These are phyloP conservation scores for Sporothrix brasiliensis DNA, from an alignment of 2,329 filamentous ascomycete species.

Conservation along the genomic window DNA sequence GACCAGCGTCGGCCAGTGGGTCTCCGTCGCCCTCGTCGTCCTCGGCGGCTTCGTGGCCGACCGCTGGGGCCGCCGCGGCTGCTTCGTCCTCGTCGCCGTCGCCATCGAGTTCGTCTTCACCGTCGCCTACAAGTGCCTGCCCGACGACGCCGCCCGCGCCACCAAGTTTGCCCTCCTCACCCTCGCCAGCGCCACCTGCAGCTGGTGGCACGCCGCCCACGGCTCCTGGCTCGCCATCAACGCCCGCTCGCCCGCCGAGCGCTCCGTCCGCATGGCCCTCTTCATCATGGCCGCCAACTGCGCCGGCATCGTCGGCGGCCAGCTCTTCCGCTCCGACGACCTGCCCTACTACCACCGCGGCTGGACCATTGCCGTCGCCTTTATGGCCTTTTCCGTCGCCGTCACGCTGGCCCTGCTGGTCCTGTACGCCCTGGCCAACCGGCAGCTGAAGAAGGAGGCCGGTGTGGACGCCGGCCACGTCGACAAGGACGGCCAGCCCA, in stretches of 20 bases:
- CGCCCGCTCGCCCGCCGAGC: conserved; percentile 3
- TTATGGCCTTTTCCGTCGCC: conserved; percentile 28
- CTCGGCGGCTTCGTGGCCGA: conserved; percentile 30
- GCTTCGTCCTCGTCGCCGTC: conserved; percentile 31
- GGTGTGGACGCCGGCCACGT: not conserved
- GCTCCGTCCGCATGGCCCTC: conserved; percentile 39
- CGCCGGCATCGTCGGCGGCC: conserved; percentile 62
- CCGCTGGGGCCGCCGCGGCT: conserved; percentile 34
- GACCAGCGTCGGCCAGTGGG: conserved; percentile 58
- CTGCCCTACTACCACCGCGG: conserved; percentile 55
- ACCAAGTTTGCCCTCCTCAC: conserved; percentile 35
- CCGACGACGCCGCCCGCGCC: conserved; percentile 25
- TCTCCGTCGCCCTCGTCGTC: conserved; percentile 49
- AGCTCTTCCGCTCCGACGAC: conserved; percentile 61
- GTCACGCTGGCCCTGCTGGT: conserved; percentile 12
- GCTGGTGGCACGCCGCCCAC: conserved; percentile 37
- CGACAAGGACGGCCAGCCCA: conserved; percentile 18
- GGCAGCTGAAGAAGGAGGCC: not conserved
- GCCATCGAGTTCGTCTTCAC: conserved; percentile 35
- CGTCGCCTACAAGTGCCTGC: conserved; percentile 36
- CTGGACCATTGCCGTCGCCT: conserved; percentile 39
- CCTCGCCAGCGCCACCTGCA: conserved; percentile 35
- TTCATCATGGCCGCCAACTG: conserved; percentile 66
- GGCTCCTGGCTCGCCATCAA: conserved; percentile 36
- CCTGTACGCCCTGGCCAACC: conserved; percentile 20